These are phyloP conservation scores for Candida ovalis DNA, from an alignment of 805 yeast genomes.

Conservation along the genomic window DNA sequence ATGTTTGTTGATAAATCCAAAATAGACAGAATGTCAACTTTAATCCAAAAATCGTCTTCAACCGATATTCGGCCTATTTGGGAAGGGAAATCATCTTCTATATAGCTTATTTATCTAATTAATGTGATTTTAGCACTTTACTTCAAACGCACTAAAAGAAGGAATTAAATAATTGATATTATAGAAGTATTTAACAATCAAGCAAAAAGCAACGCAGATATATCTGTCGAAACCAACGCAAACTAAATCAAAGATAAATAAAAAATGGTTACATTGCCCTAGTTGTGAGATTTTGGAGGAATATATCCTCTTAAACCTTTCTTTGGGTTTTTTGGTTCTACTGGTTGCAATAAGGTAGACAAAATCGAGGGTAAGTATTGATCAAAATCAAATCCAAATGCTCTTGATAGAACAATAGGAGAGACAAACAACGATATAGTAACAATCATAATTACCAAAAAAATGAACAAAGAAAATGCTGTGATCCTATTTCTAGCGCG, in stretches of 20 bases:
- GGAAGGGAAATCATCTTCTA: constrained; percentile 1
- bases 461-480: constrained; percentile 33
- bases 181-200: too few species aligned
- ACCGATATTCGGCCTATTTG: constrained; percentile 13
- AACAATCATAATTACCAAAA: constrained; percentile 27
- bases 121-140: neutral
- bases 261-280: neutral
- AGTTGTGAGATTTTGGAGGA: constrained; percentile 21
- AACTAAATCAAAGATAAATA: neutral
- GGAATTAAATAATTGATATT: too few species aligned
- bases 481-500: constrained; percentile 36
- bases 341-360: constrained; percentile 41
- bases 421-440: constrained; percentile 34
- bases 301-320: constrained; percentile 37
- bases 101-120: neutral
- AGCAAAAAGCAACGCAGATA: neutral
- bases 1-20: constrained; percentile 29
- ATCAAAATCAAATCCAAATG: constrained; percentile 37
- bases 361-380: constrained; percentile 38
- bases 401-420: constrained; percentile 36
- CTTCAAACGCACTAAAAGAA: neutral
- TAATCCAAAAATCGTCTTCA: constrained; percentile 5
- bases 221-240: neutral
- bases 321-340: constrained; percentile 22
- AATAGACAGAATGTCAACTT: constrained; percentile 11